A percentile compares a stretch with the other conserved stretches of the same genome.
Conservation (phyloP, 768 basidiomycete species). For the Phlebiopsis gigantea region DNA sequence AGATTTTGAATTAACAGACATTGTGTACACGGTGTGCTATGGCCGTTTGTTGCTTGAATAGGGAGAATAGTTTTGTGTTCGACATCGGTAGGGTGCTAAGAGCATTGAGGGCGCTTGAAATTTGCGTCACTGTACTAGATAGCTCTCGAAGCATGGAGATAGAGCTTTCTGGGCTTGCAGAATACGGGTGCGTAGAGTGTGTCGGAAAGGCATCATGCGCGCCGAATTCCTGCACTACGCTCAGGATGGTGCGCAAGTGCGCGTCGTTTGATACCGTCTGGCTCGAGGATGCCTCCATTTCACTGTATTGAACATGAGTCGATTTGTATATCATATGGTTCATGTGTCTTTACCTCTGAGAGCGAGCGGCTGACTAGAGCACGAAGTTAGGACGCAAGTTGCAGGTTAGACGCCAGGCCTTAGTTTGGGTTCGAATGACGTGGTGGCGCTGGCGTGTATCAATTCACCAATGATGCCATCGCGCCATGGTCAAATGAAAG, state of each 20-base stretch:
- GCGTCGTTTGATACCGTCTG: neutral
- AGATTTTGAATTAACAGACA: slow-evolving; percentile 31
- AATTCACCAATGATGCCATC: no score
- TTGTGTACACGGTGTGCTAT: slow-evolving; percentile 47
- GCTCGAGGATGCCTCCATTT: neutral
- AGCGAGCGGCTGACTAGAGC: no score
- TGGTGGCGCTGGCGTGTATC: no score
- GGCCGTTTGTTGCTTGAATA: slow-evolving; percentile 57
- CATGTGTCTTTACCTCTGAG: no score
- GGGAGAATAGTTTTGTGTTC: slow-evolving; percentile 63
- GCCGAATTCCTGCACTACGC: slow-evolving; percentile 17
- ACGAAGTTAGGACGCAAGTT: no score
- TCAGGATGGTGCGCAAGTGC: neutral
- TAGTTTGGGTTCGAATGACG: no score
- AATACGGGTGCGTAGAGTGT: slow-evolving; percentile 24
- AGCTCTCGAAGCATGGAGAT: slow-evolving; percentile 42
- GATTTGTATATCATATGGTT: no score
- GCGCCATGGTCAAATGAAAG: no score
- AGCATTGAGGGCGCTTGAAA: slow-evolving; percentile 48
- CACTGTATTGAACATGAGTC: neutral
- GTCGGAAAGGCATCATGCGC: slow-evolving; percentile 14
- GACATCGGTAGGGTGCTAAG: slow-evolving; percentile 46
- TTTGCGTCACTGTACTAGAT: slow-evolving; percentile 44
- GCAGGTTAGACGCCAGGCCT: no score
- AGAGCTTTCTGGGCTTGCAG: slow-evolving; percentile 18